Base-by-base conservation (phyloP, 2,329 filamentous ascomycete species). In the Incumbomyces lentus region DNA sequence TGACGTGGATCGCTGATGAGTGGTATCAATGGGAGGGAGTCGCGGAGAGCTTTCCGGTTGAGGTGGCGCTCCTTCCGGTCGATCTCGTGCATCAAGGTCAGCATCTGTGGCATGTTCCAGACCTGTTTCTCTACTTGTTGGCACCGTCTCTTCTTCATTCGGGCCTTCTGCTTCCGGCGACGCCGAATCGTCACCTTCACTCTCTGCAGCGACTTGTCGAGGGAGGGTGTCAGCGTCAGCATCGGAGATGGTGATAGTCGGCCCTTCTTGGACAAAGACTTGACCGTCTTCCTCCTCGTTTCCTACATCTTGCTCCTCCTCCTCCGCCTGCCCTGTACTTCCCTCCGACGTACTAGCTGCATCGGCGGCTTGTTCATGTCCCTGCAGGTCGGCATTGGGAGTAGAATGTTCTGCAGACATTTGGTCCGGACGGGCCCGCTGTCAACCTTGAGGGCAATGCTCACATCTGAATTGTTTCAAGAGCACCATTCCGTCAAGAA, bases 1-100 rank as follows among this genome's bases (percentile, higher is more conserved):
- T 26, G 78, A 81, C 61, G 79, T 77, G 13, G 78, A 80, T 48
- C 78, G 70, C 47, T 68, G 58, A 47, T 75, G 69, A 34, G 48
- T 13, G 17, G 30, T 19, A n/a, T 31, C 17, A 22, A 6, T 19
- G 29, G 13, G 22, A 37, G 49, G 47, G 6, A 41, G 40, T 30
- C 22, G 13, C 13, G 19, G n/a, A 12, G 7, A 11, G 4, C 3
- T 3, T 6, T 37, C 42, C 10, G 33, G 39, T 10, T 44, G 34
- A 31, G 37, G 16, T 30, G 16, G 12, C 8, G 36, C 12, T 37
- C 44, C 12, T 37, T 46, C 45, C 16, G 26, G 34, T 12, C 43
- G 39, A 40, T 12, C 35, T 26, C 22, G 22, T 5, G 22, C 5
- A 5, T 26, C 22, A 26, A 4, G 22, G 8, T 8, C n/a, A n/a